phyloP scores from a whole-genome alignment of 1,284 basidiomycete species.

The Fomitopsis pinicola region DNA sequence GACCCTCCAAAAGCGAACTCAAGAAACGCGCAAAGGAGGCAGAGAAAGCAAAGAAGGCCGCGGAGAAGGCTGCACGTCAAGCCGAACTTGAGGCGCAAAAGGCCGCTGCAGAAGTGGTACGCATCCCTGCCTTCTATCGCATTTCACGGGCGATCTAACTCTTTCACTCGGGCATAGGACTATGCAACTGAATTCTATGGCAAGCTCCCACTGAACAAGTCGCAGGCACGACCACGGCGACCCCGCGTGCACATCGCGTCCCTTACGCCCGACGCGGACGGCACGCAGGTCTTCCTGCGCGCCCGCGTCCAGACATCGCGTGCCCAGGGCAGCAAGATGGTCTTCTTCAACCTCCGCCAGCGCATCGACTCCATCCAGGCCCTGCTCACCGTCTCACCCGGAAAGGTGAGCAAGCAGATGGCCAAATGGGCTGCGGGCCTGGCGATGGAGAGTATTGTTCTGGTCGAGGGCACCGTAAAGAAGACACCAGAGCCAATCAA shows the following conservation, averaged over 20 bases:
- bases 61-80: conserved; percentile 77
- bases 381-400: conserved; percentile 72
- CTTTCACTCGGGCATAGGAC: conserved; percentile 48
- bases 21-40: conserved; percentile 93
- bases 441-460: conserved; percentile 86
- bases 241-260: conserved; percentile 57
- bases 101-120: conserved; percentile 69
- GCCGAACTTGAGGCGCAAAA: conserved; percentile 74
- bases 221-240: conserved; percentile 63
- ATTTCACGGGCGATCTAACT: background rate
- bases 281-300: conserved; percentile 81
- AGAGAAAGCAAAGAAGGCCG: conserved; percentile 90
- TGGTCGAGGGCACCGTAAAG: conserved; percentile 82
- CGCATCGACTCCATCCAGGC: conserved; percentile 89
- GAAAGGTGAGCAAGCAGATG: conserved; percentile 96
- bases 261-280: conserved; percentile 66
- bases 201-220: conserved; percentile 88
- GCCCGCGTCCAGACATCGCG: conserved; percentile 92
- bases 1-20: conserved; percentile 81
- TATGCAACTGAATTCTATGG: conserved; percentile 88
- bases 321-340: conserved; percentile 91
- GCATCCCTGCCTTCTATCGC: conserved; percentile 15
- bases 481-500: conserved; percentile 88
- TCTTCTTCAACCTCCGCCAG: conserved; percentile 92
- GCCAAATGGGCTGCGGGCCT: conserved; percentile 87